Conservation (phyloP, 2,329 filamentous ascomycete species). For the Fusarium chlamydosporum region DNA sequence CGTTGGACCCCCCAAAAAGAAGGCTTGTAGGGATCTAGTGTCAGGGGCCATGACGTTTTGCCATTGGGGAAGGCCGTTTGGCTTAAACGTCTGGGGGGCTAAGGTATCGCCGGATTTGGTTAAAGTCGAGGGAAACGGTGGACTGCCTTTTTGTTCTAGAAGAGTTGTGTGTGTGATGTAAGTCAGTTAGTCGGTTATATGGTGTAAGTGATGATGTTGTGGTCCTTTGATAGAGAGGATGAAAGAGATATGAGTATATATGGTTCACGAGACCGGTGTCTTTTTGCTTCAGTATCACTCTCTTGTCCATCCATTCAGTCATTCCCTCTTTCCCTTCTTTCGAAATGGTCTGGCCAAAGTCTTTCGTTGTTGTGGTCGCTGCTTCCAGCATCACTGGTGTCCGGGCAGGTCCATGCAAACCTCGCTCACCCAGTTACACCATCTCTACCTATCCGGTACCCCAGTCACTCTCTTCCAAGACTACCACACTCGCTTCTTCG, state of each 20-base stretch:
- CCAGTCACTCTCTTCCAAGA: slow-evolving; percentile 7
- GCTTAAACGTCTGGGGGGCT: slow-evolving; percentile 22
- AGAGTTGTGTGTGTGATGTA: slow-evolving; percentile 10
- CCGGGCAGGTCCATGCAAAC: slow-evolving; percentile 34
- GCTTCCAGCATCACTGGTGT: slow-evolving; percentile 17
- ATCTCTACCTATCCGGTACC: slow-evolving; percentile 32
- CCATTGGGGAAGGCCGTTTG: slow-evolving; percentile 24
- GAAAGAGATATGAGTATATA: slow-evolving; percentile 7
- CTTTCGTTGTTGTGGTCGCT: slow-evolving; percentile 36
- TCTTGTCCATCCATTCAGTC: slow-evolving; percentile 13
- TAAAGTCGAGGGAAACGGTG: slow-evolving; percentile 12
- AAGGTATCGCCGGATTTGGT: slow-evolving; percentile 34
- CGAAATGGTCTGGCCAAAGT: slow-evolving; percentile 37
- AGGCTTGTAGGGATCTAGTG: slow-evolving; percentile 17
- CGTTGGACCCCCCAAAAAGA: slow-evolving; percentile 16
- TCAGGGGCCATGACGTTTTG: slow-evolving; percentile 29
- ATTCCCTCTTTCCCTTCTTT: slow-evolving; percentile 19
- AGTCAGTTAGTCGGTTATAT: background rate
- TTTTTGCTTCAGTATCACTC: slow-evolving; percentile 1
- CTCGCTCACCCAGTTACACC: slow-evolving; percentile 22
- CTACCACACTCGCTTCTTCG: slow-evolving; percentile 12
- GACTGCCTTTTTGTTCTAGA: slow-evolving; percentile 27
- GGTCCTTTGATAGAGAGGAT: slow-evolving; percentile 5
- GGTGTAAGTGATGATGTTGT: background rate
- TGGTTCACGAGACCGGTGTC: background rate